Conservation (phyloP, 2,329 filamentous ascomycete species). For the Harringtonia lauricola region DNA sequence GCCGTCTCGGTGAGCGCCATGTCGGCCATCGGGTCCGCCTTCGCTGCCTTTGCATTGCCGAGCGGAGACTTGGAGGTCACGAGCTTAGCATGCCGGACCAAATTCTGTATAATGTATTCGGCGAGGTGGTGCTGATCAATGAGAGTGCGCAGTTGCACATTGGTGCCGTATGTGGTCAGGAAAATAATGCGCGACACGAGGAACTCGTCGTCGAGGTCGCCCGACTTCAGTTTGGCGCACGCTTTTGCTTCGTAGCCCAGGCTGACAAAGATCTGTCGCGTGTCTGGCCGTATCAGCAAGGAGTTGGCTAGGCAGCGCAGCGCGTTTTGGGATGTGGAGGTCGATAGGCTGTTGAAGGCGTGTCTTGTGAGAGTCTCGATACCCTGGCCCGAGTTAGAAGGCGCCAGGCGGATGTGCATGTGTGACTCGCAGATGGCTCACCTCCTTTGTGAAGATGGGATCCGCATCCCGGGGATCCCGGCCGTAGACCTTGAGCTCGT, state of each 20-base stretch:
- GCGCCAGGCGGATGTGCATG: background rate
- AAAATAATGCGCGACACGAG: slow-evolving; percentile 70
- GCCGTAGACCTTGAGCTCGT: slow-evolving; percentile 69
- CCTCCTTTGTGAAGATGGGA: slow-evolving; percentile 74
- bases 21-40: slow-evolving; percentile 51
- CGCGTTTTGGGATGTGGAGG: slow-evolving; percentile 59
- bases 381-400: slow-evolving; percentile 39
- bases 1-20: slow-evolving; percentile 76
- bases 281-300: slow-evolving; percentile 56
- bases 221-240: slow-evolving; percentile 60
- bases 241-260: slow-evolving; percentile 56
- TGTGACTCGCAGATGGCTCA: slow-evolving; percentile 18
- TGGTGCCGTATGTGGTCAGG: slow-evolving; percentile 65
- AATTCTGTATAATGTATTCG: slow-evolving; percentile 56
- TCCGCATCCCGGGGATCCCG: slow-evolving; percentile 61
- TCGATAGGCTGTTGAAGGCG: slow-evolving; percentile 57
- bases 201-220: slow-evolving; percentile 77
- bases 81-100: slow-evolving; percentile 55
- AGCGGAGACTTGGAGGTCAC: slow-evolving; percentile 13
- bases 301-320: slow-evolving; percentile 80
- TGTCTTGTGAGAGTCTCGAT: slow-evolving; percentile 61
- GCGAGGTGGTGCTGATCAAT: slow-evolving; percentile 57
- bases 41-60: slow-evolving; percentile 13
- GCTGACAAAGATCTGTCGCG: slow-evolving; percentile 63
- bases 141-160: slow-evolving; percentile 53